Evolutionary conservation across 2,329 filamentous ascomycete genomes (phyloP).

Genomic region (Delphinella strobiligena): DNA sequence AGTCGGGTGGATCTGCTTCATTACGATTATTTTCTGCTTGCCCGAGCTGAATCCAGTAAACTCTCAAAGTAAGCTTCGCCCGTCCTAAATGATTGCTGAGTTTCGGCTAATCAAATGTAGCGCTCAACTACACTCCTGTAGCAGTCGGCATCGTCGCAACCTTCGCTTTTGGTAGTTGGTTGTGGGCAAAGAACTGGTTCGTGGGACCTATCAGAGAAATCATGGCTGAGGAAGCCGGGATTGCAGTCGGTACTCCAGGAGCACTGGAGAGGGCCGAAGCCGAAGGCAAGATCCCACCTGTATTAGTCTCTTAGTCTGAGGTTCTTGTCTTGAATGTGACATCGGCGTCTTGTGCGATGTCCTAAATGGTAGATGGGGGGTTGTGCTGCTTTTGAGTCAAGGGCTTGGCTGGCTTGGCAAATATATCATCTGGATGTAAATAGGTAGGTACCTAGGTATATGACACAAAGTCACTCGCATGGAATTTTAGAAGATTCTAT

Average conservation of each 20-base stretch:
- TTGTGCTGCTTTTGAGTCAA: too few species aligned
- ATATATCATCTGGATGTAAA: too few species aligned
- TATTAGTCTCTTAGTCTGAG: too few species aligned
- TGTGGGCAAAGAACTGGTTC: conserved; percentile 45
- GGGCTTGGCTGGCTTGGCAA: too few species aligned
- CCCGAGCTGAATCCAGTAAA: conserved; percentile 44
- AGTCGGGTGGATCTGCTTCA: conserved; percentile 41
- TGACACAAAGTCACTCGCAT: too few species aligned
- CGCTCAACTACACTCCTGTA: conserved; percentile 48
- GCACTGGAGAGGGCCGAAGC: conserved; percentile 28
- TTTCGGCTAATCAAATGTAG: not conserved
- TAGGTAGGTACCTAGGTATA: too few species aligned
- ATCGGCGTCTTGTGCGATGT: not conserved
- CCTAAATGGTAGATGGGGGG: not conserved
- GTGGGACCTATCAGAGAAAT: conserved; percentile 44
- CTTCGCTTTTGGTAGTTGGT: conserved; percentile 37
- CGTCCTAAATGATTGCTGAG: not conserved
- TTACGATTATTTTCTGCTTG: conserved; percentile 46
- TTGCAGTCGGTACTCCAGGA: conserved; percentile 36
- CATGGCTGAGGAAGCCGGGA: conserved; percentile 35
- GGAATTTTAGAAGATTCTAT: too few species aligned
- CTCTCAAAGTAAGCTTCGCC: conserved; percentile 26
- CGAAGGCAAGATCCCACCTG: conserved; percentile 10
- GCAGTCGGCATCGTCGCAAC: conserved; percentile 46
- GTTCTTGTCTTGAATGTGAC: too few species aligned